These are phyloP conservation scores for Scheffersomyces cryptocercus DNA, from an alignment of 1,139 yeast genomes.

Conservation along the genomic window DNA sequence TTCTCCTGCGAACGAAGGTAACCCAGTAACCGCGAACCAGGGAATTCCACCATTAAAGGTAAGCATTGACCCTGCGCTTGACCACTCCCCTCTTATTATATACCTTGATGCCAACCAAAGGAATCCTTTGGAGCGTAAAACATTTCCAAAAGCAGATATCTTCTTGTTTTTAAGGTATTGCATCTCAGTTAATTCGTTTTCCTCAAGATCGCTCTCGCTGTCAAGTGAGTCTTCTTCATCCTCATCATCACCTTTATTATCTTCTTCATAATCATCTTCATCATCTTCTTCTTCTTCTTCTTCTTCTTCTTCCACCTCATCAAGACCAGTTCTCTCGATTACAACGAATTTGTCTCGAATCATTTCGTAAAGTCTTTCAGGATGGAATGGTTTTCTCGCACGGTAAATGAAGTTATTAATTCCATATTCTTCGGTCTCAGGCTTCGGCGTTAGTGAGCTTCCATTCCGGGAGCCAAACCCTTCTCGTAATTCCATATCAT, in stretches of 20 bases:
- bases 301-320: conserved; percentile 14
- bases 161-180: conserved; percentile 31
- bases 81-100: conserved; percentile 46
- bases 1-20: conserved; percentile 26
- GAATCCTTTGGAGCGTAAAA: conserved; percentile 46
- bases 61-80: conserved; percentile 47
- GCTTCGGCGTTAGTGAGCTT: conserved; percentile 22
- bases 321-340: conserved; percentile 21
- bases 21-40: conserved; percentile 44
- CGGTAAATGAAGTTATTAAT: conserved; percentile 42
- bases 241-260: conserved; percentile 7
- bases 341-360: conserved; percentile 36
- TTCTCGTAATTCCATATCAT: conserved; percentile 38
- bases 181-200: conserved; percentile 19
- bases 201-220: conserved; percentile 18
- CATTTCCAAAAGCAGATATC: conserved; percentile 34
- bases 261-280: conserved; percentile 8
- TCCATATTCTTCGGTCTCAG: conserved; percentile 41
- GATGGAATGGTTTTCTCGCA: conserved; percentile 45
- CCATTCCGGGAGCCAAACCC: conserved; percentile 29
- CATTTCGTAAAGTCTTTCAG: conserved; percentile 37
- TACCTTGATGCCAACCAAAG: conserved; percentile 49
- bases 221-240: conserved; percentile 12
- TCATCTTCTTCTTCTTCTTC: conserved; percentile 12
- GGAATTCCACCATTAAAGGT: conserved; percentile 46